A percentile compares a stretch with the other conserved stretches of the same genome.
Conservation (phyloP, 345 rosid genomes). For the Eutrema japonicum region DNA sequence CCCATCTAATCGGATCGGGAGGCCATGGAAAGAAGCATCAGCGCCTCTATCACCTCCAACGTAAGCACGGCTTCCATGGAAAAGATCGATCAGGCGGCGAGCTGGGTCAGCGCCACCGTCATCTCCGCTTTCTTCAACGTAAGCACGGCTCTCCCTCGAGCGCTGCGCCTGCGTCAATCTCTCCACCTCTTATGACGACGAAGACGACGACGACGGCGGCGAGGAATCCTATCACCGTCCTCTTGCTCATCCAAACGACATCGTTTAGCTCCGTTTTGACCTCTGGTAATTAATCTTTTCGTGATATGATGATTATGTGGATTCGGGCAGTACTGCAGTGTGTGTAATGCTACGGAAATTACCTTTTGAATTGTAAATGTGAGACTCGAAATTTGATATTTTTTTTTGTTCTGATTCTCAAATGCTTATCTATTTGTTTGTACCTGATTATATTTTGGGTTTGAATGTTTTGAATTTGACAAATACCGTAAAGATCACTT, state of each 20-base stretch:
- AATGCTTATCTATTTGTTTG: not conserved
- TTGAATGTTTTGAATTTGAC: not conserved
- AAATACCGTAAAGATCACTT: not conserved
- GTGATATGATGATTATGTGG: not conserved
- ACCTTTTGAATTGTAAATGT: constrained; percentile 5
- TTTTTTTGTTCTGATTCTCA: not conserved
- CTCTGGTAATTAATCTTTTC: constrained; percentile 9
- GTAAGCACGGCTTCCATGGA: no score
- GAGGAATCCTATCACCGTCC: constrained; percentile 60
- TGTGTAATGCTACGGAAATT: constrained; percentile 7
- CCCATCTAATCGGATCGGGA: no score
- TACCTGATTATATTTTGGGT: not conserved
- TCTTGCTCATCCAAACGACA: constrained; percentile 46
- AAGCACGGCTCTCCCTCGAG: no score
- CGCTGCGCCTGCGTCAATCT: no score
- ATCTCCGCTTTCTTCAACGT: no score
- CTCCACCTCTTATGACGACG: constrained; percentile 11
- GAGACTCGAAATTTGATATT: not conserved
- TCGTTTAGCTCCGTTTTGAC: constrained; percentile 16
- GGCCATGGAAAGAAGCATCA: no score
- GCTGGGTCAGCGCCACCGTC: no score
- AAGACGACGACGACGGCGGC: constrained; percentile 46
- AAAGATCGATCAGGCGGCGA: no score
- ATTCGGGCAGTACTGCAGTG: not conserved
- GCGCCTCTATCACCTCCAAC: no score